Evolutionary conservation across 768 basidiomycete species (phyloP).

Genomic region (Pulveroboletus sp.): DNA sequence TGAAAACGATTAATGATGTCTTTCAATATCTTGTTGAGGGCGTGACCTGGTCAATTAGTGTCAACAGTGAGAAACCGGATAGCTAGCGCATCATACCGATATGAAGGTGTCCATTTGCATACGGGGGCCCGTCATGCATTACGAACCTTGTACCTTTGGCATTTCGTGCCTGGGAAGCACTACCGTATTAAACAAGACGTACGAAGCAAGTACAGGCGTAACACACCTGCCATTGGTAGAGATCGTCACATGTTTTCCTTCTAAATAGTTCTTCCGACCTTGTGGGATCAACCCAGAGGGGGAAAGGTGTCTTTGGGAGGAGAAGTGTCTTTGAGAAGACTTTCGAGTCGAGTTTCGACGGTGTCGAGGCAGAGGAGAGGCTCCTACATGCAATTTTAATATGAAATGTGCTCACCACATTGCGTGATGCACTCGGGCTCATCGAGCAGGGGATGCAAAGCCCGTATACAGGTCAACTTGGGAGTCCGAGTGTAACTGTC

Average conservation of each 20-base stretch:
- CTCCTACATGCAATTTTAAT: conserved; percentile 10
- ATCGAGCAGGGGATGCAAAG: conserved; percentile 1
- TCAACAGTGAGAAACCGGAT: not conserved
- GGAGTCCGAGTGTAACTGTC: too few species aligned
- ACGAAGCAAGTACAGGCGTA: conserved; percentile 17
- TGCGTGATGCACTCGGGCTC: conserved; percentile 17
- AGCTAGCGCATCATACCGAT: conserved; percentile 56
- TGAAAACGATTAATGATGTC: conserved; percentile 93
- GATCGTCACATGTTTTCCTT: conserved; percentile 58
- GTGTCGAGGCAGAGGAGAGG: conserved; percentile 9
- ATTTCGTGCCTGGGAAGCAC: conserved; percentile 52
- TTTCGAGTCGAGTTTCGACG: conserved; percentile 25
- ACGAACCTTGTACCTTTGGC: conserved; percentile 69
- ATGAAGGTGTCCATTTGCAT: conserved; percentile 94
- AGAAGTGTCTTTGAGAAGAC: conserved; percentile 60
- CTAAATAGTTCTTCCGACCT: conserved; percentile 56
- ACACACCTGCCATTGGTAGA: conserved; percentile 76
- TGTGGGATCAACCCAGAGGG: conserved; percentile 63
- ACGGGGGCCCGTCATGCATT: conserved; percentile 94
- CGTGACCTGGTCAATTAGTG: conserved; percentile 61
- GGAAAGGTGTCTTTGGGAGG: conserved; percentile 79
- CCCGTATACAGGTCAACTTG: too few species aligned
- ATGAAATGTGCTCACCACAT: conserved; percentile 9
- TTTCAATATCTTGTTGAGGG: conserved; percentile 93
- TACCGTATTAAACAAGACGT: not conserved